Evolutionary conservation across 257 asterid genomes (phyloP).

Genomic region (Nicotiana sylvestris): DNA sequence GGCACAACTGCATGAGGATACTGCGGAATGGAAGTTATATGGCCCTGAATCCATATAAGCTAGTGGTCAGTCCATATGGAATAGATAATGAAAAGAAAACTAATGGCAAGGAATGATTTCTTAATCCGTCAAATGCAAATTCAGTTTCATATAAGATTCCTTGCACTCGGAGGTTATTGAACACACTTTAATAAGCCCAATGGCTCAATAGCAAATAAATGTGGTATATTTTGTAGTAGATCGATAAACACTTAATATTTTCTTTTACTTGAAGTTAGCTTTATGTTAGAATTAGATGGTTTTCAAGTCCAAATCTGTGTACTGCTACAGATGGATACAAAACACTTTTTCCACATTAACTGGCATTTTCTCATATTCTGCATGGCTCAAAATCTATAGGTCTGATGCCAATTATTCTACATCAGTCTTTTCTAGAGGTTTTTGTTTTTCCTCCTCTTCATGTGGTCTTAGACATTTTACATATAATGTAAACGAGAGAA

Average conservation of each 20-base stretch:
- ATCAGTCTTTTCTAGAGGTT: too few species aligned
- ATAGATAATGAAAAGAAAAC: background rate
- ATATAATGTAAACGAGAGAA: too few species aligned
- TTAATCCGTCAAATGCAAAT: background rate
- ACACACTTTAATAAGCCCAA: background rate
- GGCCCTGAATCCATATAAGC: conserved; percentile 47
- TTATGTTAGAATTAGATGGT: background rate
- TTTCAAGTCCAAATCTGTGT: background rate
- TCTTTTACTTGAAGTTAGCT: background rate
- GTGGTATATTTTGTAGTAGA: background rate
- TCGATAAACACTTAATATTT: background rate
- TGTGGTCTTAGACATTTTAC: too few species aligned
- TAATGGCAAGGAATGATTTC: background rate
- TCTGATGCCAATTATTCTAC: too few species aligned
- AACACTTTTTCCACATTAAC: background rate
- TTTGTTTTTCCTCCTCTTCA: too few species aligned
- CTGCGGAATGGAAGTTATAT: conserved; percentile 58
- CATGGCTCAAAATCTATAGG: too few species aligned
- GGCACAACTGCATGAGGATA: conserved; percentile 60
- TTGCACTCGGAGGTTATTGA: background rate
- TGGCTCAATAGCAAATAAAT: background rate
- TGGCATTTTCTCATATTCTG: too few species aligned
- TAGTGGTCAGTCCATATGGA: background rate
- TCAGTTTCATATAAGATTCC: background rate
- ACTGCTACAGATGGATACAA: background rate